Evolutionary conservation across 768 basidiomycete genomes (phyloP).

Genomic region (Gymnopilus junonius): DNA sequence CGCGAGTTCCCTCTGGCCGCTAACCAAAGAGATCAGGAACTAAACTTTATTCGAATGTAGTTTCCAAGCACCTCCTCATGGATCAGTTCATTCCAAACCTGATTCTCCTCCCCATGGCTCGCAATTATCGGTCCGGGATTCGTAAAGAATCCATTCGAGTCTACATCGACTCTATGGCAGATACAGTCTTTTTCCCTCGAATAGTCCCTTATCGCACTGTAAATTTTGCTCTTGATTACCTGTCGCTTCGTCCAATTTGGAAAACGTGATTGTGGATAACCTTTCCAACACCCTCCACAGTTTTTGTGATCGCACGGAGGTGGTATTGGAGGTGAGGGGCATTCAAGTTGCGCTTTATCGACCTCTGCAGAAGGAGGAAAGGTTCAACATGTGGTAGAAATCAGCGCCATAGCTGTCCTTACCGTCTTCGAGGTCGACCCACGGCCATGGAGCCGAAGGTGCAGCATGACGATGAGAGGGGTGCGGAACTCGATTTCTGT

Average conservation of each 20-base stretch:
- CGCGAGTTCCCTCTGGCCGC: slow-evolving; percentile 42
- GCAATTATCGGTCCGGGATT: slow-evolving; percentile 30
- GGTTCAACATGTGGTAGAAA: neutral
- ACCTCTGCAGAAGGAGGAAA: slow-evolving; percentile 30
- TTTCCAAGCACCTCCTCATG: slow-evolving; percentile 34
- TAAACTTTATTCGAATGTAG: neutral
- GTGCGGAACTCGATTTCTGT: slow-evolving; percentile 26
- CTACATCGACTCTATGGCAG: slow-evolving; percentile 47
- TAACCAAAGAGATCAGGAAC: slow-evolving; percentile 13
- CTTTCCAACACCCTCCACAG: slow-evolving; percentile 44
- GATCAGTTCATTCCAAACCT: slow-evolving; percentile 43
- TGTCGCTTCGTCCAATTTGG: slow-evolving; percentile 61
- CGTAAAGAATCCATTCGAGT: slow-evolving; percentile 40
- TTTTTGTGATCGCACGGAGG: slow-evolving; percentile 37
- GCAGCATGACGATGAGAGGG: slow-evolving; percentile 51
- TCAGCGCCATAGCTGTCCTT: neutral
- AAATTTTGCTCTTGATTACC: slow-evolving; percentile 44
- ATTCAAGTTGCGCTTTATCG: slow-evolving; percentile 36
- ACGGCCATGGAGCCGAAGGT: slow-evolving; percentile 53
- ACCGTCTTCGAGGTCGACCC: slow-evolving; percentile 48
- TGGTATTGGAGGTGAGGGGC: slow-evolving; percentile 38
- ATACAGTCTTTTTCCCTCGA: slow-evolving; percentile 28
- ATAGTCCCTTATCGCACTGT: slow-evolving; percentile 39
- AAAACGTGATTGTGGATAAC: slow-evolving; percentile 51
- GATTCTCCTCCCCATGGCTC: slow-evolving; percentile 26